These are phyloP conservation scores for Mycosarcoma mackinlayi DNA, from an alignment of 1,284 basidiomycete genomes.

Conservation along the genomic window DNA sequence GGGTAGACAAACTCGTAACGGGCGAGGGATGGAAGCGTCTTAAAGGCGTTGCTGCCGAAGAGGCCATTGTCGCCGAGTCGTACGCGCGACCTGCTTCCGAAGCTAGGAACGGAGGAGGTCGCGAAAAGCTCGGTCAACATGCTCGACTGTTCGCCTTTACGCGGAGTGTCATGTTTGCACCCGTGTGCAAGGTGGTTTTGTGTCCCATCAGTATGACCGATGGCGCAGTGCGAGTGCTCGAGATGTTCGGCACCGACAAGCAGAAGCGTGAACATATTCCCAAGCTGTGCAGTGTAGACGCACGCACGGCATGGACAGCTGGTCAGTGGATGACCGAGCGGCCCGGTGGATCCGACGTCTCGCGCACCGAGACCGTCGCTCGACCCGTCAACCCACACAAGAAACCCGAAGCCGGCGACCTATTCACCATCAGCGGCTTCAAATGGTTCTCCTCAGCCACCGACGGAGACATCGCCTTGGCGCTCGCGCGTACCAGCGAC, in stretches of 20 bases:
- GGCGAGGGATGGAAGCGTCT: constrained; percentile 55
- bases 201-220: constrained; percentile 78
- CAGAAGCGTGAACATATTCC: constrained; percentile 75
- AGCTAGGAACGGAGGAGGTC: constrained; percentile 27
- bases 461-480: constrained; percentile 78
- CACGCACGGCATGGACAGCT: constrained; percentile 76
- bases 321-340: constrained; percentile 78
- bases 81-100: constrained; percentile 26
- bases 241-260: constrained; percentile 74
- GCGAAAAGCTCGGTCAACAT: constrained; percentile 22
- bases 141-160: constrained; percentile 45
- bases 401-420: constrained; percentile 69
- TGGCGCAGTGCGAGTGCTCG: constrained; percentile 78
- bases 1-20: constrained; percentile 51
- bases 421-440: constrained; percentile 52
- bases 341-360: constrained; percentile 81
- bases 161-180: constrained; percentile 37
- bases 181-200: constrained; percentile 43
- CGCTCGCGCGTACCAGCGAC: constrained; percentile 76
- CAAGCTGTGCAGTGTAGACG: constrained; percentile 74
- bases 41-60: constrained; percentile 26
- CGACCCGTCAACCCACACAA: constrained; percentile 45
- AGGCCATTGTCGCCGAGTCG: constrained; percentile 48
- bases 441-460: constrained; percentile 82
- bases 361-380: constrained; percentile 79